These are phyloP conservation scores for Hirsutella thompsonii DNA, from an alignment of 2,329 filamentous ascomycete species.

Conservation along the genomic window DNA sequence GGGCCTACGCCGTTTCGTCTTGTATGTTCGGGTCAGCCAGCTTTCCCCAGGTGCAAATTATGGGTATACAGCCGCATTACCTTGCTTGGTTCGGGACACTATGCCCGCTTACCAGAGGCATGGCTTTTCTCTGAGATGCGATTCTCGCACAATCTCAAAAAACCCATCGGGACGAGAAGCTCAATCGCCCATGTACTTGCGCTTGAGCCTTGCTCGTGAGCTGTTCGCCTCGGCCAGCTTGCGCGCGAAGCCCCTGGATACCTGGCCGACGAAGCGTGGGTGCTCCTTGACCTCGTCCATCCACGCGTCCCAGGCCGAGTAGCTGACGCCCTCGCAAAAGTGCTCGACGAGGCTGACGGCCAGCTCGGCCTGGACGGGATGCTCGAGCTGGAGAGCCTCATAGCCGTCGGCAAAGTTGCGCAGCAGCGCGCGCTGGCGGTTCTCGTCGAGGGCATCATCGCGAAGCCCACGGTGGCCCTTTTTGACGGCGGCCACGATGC, in stretches of 20 bases:
- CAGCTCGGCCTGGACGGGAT: conserved; percentile 12
- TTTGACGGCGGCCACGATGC: conserved; percentile 15
- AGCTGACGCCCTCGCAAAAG: conserved; percentile 19
- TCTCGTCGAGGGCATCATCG: conserved; percentile 12
- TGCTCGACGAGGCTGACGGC: conserved; percentile 14
- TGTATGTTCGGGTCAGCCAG: too few species aligned
- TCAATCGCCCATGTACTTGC: conserved; percentile 13
- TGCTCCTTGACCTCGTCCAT: conserved; percentile 14
- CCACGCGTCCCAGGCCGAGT: conserved; percentile 11
- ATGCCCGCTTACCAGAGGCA: too few species aligned
- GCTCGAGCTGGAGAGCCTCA: conserved; percentile 14
- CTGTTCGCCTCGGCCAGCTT: conserved; percentile 13
- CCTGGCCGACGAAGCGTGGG: conserved; percentile 16
- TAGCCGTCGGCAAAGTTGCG: conserved; percentile 21
- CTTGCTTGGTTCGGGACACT: too few species aligned
- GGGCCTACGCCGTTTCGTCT: too few species aligned
- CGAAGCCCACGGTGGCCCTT: conserved; percentile 20
- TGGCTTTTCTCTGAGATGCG: too few species aligned
- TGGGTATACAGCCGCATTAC: too few species aligned
- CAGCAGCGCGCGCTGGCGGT: conserved; percentile 16
- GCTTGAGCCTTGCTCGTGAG: conserved; percentile 12
- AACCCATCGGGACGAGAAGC: too few species aligned
- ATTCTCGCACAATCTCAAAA: too few species aligned
- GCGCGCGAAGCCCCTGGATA: conserved; percentile 17
- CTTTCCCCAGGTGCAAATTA: too few species aligned